A percentile compares a stretch with the other conserved stretches of the same genome.
Evolutionary conservation across 2,329 filamentous ascomycete genomes (phyloP).

Genomic region (Dothistroma septosporum): DNA sequence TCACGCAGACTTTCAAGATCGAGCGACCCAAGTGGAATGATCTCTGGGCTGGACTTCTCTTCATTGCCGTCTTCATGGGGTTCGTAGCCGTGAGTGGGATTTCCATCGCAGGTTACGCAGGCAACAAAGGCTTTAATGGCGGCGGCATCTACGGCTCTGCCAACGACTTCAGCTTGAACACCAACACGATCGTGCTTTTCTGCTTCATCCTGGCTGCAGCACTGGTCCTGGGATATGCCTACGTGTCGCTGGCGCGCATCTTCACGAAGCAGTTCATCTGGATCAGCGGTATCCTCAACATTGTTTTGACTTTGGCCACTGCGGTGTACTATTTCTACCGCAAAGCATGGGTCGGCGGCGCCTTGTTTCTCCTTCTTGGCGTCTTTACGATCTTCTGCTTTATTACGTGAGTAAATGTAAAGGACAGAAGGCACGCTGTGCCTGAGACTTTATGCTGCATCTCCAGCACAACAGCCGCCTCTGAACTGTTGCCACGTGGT

Average conservation of each 20-base stretch:
- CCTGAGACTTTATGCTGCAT: too few relatives aligned
- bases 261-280: slow-evolving; percentile 84
- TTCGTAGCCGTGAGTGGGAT: slow-evolving; percentile 74
- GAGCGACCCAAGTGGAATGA: slow-evolving; percentile 86
- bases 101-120: slow-evolving; percentile 68
- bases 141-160: slow-evolving; percentile 67
- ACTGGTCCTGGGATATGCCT: slow-evolving; percentile 69
- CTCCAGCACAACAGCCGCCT: too few relatives aligned
- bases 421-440: too few relatives aligned
- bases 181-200: slow-evolving; percentile 83
- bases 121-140: slow-evolving; percentile 60
- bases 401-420: too few relatives aligned
- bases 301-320: slow-evolving; percentile 76
- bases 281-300: slow-evolving; percentile 85
- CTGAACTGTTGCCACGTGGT: too few relatives aligned
- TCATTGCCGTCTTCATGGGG: slow-evolving; percentile 66
- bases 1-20: slow-evolving; percentile 78
- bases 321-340: slow-evolving; percentile 79
- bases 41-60: slow-evolving; percentile 74
- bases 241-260: slow-evolving; percentile 56
- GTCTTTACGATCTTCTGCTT: slow-evolving; percentile 78
- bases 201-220: slow-evolving; percentile 71
- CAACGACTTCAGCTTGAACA: slow-evolving; percentile 67
- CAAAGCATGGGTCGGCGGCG: slow-evolving; percentile 75
- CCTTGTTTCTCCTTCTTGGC: slow-evolving; percentile 81